Evolutionary conservation across 768 basidiomycete species (phyloP).

Genomic region (Xerocomellus amylosporus): DNA sequence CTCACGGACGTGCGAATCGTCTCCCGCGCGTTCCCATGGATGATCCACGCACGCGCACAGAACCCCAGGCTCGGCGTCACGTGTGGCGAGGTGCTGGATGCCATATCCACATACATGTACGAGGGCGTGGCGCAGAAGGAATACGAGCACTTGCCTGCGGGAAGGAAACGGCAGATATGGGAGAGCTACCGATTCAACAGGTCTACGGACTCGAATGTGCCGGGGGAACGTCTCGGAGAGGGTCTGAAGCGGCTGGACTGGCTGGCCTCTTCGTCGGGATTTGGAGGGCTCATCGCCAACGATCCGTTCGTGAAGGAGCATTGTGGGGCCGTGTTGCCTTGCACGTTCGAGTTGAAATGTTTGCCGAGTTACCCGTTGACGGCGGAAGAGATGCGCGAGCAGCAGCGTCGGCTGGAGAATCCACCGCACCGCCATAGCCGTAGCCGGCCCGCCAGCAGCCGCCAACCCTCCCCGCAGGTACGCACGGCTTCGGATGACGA

Average conservation of each 20-base stretch:
- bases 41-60: conserved; percentile 46
- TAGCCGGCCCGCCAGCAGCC: conserved; percentile 18
- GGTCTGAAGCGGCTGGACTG: conserved; percentile 69
- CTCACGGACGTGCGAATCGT: conserved; percentile 50
- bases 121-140: conserved; percentile 51
- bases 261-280: conserved; percentile 56
- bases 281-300: conserved; percentile 56
- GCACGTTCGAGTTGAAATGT: conserved; percentile 60
- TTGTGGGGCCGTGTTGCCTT: conserved; percentile 50
- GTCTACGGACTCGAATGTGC: conserved; percentile 58
- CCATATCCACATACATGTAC: conserved; percentile 49
- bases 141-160: conserved; percentile 40
- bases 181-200: conserved; percentile 65
- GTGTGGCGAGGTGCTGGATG: conserved; percentile 63
- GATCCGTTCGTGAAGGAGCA: conserved; percentile 42
- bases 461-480: conserved; percentile 20
- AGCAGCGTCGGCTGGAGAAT: conserved; percentile 37
- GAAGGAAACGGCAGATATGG: conserved; percentile 42
- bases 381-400: conserved; percentile 48
- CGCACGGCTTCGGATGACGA: conserved; percentile 13
- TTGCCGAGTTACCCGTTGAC: conserved; percentile 44
- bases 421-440: conserved; percentile 18
- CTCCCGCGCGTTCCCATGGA: conserved; percentile 55
- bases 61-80: conserved; percentile 54
- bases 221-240: conserved; percentile 63